phyloP scores from a whole-genome alignment of 2,329 filamentous ascomycete species.

The Arthrobotrys entomopaga region DNA sequence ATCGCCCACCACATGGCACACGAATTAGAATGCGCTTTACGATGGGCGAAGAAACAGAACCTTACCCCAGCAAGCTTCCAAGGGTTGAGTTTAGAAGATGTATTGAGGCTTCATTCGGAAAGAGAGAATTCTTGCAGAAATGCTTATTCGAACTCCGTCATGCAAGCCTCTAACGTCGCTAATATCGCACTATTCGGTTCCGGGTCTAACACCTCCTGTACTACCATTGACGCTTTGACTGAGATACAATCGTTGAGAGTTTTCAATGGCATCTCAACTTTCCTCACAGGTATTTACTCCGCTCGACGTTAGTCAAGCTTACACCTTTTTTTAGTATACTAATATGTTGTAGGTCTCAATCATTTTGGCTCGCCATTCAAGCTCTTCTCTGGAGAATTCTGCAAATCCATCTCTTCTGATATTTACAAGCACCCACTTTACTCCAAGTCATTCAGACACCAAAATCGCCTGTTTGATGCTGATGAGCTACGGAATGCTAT shows the following conservation, averaged over 20 bases:
- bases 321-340: background rate
- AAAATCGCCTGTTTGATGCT: conserved; percentile 30
- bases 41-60: conserved; percentile 53
- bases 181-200: conserved; percentile 36
- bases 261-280: conserved; percentile 36
- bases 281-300: conserved; percentile 32
- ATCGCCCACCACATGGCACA: conserved; percentile 52
- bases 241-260: conserved; percentile 49
- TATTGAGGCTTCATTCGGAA: conserved; percentile 50
- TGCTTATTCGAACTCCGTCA: background rate
- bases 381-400: conserved; percentile 48
- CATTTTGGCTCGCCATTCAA: conserved; percentile 52
- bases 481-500: conserved; percentile 43
- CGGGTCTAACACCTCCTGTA: conserved; percentile 9
- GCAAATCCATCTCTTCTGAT: conserved; percentile 48
- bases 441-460: conserved; percentile 46
- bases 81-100: conserved; percentile 42
- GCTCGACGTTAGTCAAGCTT: background rate
- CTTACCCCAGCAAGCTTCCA: conserved; percentile 51
- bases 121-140: conserved; percentile 23
- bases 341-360: conserved; percentile 18
- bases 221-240: conserved; percentile 12
- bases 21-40: conserved; percentile 50
- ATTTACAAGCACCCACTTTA: conserved; percentile 51
- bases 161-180: conserved; percentile 17